Evolutionary conservation across 352 stramenopile genomes (phyloP).

Genomic region (Phytophthora ramorum): DNA sequence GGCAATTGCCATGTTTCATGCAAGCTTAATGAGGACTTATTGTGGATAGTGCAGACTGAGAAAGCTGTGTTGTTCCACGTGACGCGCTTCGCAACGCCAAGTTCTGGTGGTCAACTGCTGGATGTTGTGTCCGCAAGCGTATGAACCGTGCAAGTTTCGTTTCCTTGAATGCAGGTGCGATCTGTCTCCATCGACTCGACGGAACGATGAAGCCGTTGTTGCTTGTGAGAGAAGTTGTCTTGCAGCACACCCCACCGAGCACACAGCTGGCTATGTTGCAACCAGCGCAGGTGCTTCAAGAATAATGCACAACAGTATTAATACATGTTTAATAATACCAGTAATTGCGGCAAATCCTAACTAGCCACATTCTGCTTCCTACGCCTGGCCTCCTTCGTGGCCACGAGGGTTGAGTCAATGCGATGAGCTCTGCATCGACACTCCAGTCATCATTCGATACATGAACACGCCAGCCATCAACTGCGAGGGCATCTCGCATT

Average conservation of each 20-base stretch:
- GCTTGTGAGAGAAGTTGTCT: not conserved
- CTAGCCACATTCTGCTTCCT: too few species aligned
- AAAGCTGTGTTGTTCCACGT: not conserved
- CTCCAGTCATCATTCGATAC: too few species aligned
- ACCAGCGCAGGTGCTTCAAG: too few species aligned
- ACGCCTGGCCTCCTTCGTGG: not conserved
- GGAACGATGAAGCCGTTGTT: not conserved
- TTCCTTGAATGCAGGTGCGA: not conserved
- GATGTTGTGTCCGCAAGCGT: not conserved
- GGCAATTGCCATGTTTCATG: not conserved
- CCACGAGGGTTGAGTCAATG: not conserved
- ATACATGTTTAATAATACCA: too few species aligned
- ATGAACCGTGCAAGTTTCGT: not conserved
- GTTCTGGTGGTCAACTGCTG: constrained; percentile 1
- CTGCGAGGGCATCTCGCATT: not conserved
- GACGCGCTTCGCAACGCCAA: not conserved
- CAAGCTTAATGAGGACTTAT: too few species aligned
- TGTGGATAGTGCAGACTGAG: constrained; percentile 1
- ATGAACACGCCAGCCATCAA: too few species aligned
- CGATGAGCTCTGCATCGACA: too few species aligned
- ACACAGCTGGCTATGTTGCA: too few species aligned
- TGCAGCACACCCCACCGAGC: too few species aligned
- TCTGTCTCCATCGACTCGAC: constrained; percentile 2
- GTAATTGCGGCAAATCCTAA: too few species aligned
- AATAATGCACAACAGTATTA: too few species aligned